Percentiles rank a stretch among this genome's conserved stretches.
Conservation (phyloP, 179 eudicot genomes). For the Nepenthes alata region DNA sequence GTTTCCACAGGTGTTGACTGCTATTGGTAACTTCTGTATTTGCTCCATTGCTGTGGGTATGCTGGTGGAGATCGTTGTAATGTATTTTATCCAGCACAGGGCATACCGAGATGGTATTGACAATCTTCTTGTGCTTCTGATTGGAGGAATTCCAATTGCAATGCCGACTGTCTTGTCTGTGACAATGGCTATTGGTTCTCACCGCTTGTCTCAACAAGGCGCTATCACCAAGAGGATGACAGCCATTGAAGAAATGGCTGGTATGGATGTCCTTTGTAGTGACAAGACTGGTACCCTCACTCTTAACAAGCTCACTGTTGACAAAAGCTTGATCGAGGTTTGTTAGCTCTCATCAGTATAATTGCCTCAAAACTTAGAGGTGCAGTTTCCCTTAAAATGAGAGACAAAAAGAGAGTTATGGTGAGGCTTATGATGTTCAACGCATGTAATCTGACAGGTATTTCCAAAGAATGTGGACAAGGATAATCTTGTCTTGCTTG, state of each 20-base stretch:
- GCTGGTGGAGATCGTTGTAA: slow-evolving; percentile 47
- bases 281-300: slow-evolving; percentile 92
- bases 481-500: slow-evolving; percentile 47
- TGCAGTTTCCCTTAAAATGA: too few species aligned
- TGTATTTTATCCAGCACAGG: slow-evolving; percentile 76
- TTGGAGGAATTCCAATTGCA: slow-evolving; percentile 89
- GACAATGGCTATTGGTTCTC: slow-evolving; percentile 92
- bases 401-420: too few species aligned
- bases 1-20: slow-evolving; percentile 48
- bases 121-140: slow-evolving; percentile 69
- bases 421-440: too few species aligned
- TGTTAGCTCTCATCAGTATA: not conserved
- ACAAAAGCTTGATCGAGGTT: slow-evolving; percentile 61
- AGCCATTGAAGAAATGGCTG: slow-evolving; percentile 90
- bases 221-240: slow-evolving; percentile 95
- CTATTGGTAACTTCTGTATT: slow-evolving; percentile 86
- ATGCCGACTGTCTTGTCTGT: slow-evolving; percentile 90
- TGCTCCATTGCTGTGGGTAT: slow-evolving; percentile 59
- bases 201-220: slow-evolving; percentile 69
- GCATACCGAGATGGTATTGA: slow-evolving; percentile 73
- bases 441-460: slow-evolving; percentile 17
- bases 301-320: slow-evolving; percentile 68
- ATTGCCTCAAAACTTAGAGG: too few species aligned
- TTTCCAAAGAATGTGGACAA: slow-evolving; percentile 41
- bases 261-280: slow-evolving; percentile 89